Conservation (phyloP, 2,329 filamentous ascomycete species). For the Calonectria crousiana region DNA sequence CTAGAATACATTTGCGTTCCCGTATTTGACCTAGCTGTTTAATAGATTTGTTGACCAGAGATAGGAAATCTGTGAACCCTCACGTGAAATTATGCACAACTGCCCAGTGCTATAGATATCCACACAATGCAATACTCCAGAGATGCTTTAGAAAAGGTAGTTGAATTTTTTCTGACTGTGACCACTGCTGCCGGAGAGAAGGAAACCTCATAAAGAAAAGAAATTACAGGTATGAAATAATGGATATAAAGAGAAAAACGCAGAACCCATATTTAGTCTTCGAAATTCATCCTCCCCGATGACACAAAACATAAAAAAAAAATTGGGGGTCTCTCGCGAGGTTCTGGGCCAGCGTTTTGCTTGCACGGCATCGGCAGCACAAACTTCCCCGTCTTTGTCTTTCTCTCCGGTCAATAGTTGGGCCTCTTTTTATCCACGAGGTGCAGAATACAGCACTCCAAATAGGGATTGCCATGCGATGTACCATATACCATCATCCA, state of each 20-base stretch:
- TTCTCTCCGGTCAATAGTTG: slow-evolving; percentile 40
- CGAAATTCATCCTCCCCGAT: slow-evolving; percentile 42
- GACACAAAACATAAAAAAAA: slow-evolving; percentile 40
- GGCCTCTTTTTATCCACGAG: slow-evolving; percentile 42
- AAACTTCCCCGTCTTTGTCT: slow-evolving; percentile 31
- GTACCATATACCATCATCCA: slow-evolving; percentile 42
- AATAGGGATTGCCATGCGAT: slow-evolving; percentile 40
- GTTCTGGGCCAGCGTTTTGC: slow-evolving; percentile 32
- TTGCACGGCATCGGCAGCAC: slow-evolving; percentile 32
- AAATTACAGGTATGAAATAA: slow-evolving; percentile 48
- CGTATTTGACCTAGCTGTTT: neutral
- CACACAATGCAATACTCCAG: neutral
- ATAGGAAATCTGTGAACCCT: neutral
- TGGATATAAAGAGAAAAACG: slow-evolving; percentile 44
- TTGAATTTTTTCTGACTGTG: slow-evolving; percentile 44
- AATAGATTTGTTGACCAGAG: neutral
- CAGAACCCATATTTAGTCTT: slow-evolving; percentile 45
- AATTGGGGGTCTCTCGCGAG: slow-evolving; percentile 43
- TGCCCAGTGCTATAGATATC: neutral
- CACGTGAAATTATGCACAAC: slow-evolving; percentile 1
- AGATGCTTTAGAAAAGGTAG: slow-evolving; percentile 33
- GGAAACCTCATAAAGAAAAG: slow-evolving; percentile 42
- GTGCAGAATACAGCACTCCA: slow-evolving; percentile 41
- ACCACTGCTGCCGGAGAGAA: slow-evolving; percentile 45
- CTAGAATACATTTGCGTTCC: neutral